Evolutionary conservation across 2,329 filamentous ascomycete genomes (phyloP).

Genomic region (Colletotrichum siamense): DNA sequence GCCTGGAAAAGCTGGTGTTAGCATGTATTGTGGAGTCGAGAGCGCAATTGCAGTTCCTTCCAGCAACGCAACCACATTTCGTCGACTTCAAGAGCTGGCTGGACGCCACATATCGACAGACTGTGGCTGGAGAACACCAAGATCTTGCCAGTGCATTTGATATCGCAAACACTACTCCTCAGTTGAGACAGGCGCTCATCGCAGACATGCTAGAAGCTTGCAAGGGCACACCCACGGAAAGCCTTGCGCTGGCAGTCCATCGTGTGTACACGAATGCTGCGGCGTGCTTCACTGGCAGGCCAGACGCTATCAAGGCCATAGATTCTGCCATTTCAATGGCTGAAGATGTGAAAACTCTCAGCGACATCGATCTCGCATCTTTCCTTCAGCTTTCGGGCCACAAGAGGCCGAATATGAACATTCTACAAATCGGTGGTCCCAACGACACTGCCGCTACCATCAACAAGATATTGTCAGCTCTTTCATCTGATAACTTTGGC

Average conservation of each 20-base stretch:
- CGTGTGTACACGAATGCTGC: not conserved
- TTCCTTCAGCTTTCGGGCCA: slow-evolving; percentile 22
- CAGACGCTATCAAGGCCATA: not conserved
- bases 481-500: not conserved
- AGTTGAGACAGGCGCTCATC: not conserved
- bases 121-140: not conserved
- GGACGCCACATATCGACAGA: not conserved
- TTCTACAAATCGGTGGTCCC: not conserved
- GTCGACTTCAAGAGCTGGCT: slow-evolving; percentile 9
- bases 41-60: slow-evolving; percentile 3
- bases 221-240: not conserved
- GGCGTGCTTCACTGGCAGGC: not conserved
- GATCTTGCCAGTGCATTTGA: not conserved
- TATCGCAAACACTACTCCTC: not conserved
- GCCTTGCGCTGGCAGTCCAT: not conserved
- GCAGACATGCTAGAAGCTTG: not conserved
- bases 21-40: slow-evolving; percentile 10
- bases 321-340: not conserved
- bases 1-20: not conserved
- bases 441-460: not conserved
- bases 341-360: not conserved
- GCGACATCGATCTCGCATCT: not conserved
- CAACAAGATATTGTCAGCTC: not conserved
- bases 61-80: slow-evolving; percentile 2
- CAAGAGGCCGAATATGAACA: slow-evolving; percentile 25